phyloP scores from a whole-genome alignment of 108 stramenopile genomes.

The Stephanodiscus triporus region DNA sequence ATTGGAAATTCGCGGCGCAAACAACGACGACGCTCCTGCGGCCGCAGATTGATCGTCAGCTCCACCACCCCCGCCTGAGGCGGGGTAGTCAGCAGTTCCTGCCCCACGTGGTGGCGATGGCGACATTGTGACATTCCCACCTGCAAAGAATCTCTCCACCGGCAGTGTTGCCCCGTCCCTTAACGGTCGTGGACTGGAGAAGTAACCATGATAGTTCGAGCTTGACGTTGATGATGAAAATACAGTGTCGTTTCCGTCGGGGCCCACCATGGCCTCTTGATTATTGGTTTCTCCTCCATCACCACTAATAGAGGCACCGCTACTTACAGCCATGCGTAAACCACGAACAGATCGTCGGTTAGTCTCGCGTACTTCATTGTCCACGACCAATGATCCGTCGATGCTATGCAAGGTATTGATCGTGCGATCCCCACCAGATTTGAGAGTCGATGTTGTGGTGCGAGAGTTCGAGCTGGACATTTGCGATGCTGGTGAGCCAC shows the following conservation, averaged over 20 bases:
- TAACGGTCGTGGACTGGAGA: constrained; percentile 27
- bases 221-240: constrained; percentile 43
- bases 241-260: constrained; percentile 42
- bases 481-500: constrained; percentile 15
- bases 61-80: neutral
- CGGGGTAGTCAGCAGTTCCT: neutral
- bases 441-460: constrained; percentile 11
- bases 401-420: constrained; percentile 5
- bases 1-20: constrained; percentile 19
- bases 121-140: constrained; percentile 24
- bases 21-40: neutral
- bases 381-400: constrained; percentile 7
- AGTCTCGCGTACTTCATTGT: constrained; percentile 41
- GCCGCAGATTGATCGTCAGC: neutral
- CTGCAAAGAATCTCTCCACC: constrained; percentile 32
- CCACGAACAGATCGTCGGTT: constrained; percentile 25
- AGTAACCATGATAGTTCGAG: constrained; percentile 24
- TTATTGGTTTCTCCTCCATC: constrained; percentile 3
- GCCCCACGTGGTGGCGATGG: constrained; percentile 8
- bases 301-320: neutral
- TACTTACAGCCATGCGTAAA: neutral
- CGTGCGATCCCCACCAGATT: constrained; percentile 20
- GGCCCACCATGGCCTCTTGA: constrained; percentile 28
- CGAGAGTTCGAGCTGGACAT: constrained; percentile 31
- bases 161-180: constrained; percentile 43